Base-by-base conservation (phyloP, 305 asterid genomes). In the Fraxinus albicans region DNA sequence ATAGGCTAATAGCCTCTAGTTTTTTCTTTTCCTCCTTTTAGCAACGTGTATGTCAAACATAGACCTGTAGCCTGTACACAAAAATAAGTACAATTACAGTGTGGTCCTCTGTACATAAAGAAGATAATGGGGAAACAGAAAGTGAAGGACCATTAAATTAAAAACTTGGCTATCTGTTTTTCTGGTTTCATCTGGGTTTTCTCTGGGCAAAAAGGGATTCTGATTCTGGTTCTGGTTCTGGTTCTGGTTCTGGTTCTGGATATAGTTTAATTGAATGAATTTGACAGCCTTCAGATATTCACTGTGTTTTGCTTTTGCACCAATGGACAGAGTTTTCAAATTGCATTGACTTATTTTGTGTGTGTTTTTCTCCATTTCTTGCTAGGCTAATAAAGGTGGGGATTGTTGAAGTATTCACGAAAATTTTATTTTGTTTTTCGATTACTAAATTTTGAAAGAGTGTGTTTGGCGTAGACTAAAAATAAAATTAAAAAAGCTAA, bases 101-200 rank as follows among this genome's bases (percentile, higher is more conserved):
- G 88, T 88, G 88, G 91, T 82, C 89, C 85, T 86, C 2, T 31
- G 38, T 55, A 67, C 4, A 44, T 27, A 77, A 79, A 27, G 60
- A 53, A 15, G 83, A 19, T 81, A 42, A 73, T 82, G 55, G 78
- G 76, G 83, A 75, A 63, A 34, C 21, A 44, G 81, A 76, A 75
- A 75, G 3, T 77, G 73, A 77, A 80, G 90, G 88, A 80, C 88
- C 90, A 82, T 82, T 73, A 74, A 76, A 75, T 73, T 36, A 27
- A 33, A 47, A 82, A 53, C 72, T 53, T n/a, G 78, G 63, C 60
- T 34, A 1, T 82, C 85, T 17, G 29, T 65, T 35, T 25, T 15
- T 67, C 34, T 76, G 58, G 40, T 8, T 69, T 47, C 77, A 73
- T 38, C 79, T 76, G 35, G 55, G 8, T 58, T 40, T 83, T 44